A percentile compares a stretch with the other conserved stretches of the same genome.
Conservation (phyloP, 1,139 yeast species). For the Candida sp. region DNA sequence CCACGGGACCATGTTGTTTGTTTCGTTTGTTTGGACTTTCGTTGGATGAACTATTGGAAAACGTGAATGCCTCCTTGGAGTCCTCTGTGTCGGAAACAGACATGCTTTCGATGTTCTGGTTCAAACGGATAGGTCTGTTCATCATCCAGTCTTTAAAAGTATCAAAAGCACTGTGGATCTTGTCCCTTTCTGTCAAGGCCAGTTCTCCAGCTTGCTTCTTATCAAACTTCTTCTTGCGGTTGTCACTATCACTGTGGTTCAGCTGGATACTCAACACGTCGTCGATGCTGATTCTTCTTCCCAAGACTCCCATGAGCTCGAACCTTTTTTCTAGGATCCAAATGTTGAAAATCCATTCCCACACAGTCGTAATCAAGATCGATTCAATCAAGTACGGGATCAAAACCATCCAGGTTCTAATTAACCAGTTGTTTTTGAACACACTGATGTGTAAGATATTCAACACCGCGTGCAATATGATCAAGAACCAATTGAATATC, state of each 20-base stretch:
- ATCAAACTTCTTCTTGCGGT: constrained; percentile 5
- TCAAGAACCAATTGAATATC: constrained; percentile 36
- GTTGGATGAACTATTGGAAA: constrained; percentile 4
- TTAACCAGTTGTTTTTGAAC: constrained; percentile 34
- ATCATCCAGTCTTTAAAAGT: constrained; percentile 3
- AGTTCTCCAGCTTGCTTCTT: constrained; percentile 1
- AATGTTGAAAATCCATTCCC: constrained; percentile 59
- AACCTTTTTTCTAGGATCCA: constrained; percentile 42
- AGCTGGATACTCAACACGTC: constrained; percentile 27
- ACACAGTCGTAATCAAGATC: constrained; percentile 42
- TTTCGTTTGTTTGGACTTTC: neutral
- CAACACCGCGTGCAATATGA: constrained; percentile 32
- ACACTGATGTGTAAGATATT: constrained; percentile 29
- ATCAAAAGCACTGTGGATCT: neutral
- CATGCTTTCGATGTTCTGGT: neutral
- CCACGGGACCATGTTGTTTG: neutral
- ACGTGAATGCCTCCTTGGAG: constrained; percentile 10
- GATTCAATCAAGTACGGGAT: constrained; percentile 42
- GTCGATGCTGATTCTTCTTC: constrained; percentile 47
- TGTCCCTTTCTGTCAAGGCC: neutral
- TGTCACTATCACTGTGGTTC: neutral
- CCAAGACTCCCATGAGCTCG: constrained; percentile 52
- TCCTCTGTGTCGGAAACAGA: constrained; percentile 8
- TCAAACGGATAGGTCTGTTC: neutral
- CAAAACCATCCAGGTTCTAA: constrained; percentile 42